Evolutionary conservation across 2,329 filamentous ascomycete species (phyloP).

Genomic region (Dactylellina parvicollis): DNA sequence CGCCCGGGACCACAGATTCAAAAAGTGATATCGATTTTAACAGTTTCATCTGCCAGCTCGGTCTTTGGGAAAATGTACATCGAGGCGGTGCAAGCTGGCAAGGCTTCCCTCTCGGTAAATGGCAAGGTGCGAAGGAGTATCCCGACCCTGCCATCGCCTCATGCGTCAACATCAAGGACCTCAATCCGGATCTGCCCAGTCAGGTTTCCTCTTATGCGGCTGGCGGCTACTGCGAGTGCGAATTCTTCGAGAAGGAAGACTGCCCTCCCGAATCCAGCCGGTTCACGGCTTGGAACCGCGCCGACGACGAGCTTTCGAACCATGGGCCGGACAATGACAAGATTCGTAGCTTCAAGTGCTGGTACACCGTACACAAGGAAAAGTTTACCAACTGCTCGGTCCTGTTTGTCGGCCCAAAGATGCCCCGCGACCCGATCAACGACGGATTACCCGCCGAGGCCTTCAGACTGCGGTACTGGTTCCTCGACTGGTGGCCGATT

Average conservation of each 20-base stretch:
- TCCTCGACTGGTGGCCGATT: too few species aligned
- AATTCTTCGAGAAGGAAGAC: constrained; percentile 64
- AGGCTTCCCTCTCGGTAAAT: not conserved
- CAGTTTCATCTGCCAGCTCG: not conserved
- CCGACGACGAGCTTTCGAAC: not conserved
- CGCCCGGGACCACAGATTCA: too few species aligned
- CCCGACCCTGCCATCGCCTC: too few species aligned
- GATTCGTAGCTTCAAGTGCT: not conserved
- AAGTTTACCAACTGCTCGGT: too few species aligned
- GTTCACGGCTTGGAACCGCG: not conserved
- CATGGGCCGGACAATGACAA: not conserved
- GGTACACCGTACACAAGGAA: not conserved
- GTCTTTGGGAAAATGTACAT: not conserved
- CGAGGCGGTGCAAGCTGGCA: not conserved
- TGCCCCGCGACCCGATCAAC: too few species aligned
- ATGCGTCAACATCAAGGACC: constrained; percentile 13
- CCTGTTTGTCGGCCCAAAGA: too few species aligned
- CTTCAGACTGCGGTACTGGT: too few species aligned
- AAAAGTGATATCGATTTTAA: too few species aligned
- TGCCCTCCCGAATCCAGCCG: not conserved
- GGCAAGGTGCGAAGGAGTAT: too few species aligned
- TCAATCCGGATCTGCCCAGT: not conserved
- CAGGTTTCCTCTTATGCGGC: not conserved
- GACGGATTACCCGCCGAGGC: too few species aligned
- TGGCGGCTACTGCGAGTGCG: constrained; percentile 58